These are phyloP conservation scores for Coffea humblotiana DNA, from an alignment of 305 asterid genomes.

Conservation along the genomic window DNA sequence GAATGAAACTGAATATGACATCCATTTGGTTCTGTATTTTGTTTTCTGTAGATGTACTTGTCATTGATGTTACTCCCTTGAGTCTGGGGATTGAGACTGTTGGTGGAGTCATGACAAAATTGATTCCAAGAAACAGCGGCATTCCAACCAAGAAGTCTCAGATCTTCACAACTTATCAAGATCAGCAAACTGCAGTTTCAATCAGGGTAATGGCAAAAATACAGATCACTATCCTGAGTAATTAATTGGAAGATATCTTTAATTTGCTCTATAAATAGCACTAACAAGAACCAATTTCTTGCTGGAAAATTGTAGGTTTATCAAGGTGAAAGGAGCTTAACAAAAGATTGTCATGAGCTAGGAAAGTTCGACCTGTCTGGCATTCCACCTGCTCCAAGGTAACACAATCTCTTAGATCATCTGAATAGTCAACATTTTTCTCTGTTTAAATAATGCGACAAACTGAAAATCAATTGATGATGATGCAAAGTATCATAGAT, in stretches of 20 bases:
- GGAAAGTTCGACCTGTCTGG: slow-evolving; percentile 34
- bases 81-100: slow-evolving; percentile 40
- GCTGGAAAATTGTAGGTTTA: slow-evolving; percentile 20
- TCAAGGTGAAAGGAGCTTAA: slow-evolving; percentile 36
- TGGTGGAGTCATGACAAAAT: slow-evolving; percentile 41
- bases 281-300: not conserved
- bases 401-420: not conserved
- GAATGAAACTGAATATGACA: no score
- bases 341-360: slow-evolving; percentile 26
- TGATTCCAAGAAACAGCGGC: slow-evolving; percentile 30
- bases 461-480: no score
- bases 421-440: no score
- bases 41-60: slow-evolving; percentile 9
- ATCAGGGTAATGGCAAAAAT: slow-evolving; percentile 21
- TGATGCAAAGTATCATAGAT: not conserved
- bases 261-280: not conserved
- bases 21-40: not conserved
- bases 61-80: slow-evolving; percentile 25
- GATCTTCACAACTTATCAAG: slow-evolving; percentile 34
- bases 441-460: no score
- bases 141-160: slow-evolving; percentile 29
- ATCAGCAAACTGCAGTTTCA: slow-evolving; percentile 31
- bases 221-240: no score
- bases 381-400: slow-evolving; percentile 37
- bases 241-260: no score